phyloP scores from a whole-genome alignment of 192 early-diverging fungal genomes.

The Dimargaris cristalligena region DNA sequence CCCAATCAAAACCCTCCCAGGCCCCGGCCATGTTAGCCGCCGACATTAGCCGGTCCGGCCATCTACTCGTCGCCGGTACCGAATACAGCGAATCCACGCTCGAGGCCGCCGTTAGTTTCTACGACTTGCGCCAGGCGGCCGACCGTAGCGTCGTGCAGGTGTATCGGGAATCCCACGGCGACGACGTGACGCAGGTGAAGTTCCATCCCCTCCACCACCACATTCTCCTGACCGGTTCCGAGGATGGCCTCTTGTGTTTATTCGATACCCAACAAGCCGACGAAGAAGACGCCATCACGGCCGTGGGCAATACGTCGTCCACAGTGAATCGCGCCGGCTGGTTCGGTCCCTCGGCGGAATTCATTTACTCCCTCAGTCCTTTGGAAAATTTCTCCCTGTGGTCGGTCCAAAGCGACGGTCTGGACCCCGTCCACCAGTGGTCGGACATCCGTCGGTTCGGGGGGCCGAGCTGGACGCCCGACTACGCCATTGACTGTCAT shows the following conservation, averaged over 20 bases:
- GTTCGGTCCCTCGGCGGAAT: conserved; percentile 82
- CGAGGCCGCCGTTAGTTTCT: conserved; percentile 35
- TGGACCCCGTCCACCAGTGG: conserved; percentile 45
- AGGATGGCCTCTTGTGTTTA: conserved; percentile 62
- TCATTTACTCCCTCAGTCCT: conserved; percentile 73
- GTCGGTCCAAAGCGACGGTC: conserved; percentile 23
- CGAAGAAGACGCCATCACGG: conserved; percentile 77
- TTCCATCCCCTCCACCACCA: conserved; percentile 36
- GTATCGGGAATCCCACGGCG: conserved; percentile 53
- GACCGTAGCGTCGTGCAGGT: neutral
- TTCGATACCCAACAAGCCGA: conserved; percentile 51
- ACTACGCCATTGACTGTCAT: conserved; percentile 71
- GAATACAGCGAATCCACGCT: conserved; percentile 17
- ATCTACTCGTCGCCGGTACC: conserved; percentile 34
- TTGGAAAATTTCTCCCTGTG: conserved; percentile 81
- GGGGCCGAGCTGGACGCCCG: conserved; percentile 30
- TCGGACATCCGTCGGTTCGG: conserved; percentile 59
- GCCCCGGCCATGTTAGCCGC: neutral
- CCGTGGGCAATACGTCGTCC: conserved; percentile 64
- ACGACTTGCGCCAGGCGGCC: conserved; percentile 13
- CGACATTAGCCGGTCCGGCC: conserved; percentile 33
- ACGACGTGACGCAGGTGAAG: conserved; percentile 61
- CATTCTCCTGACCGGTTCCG: conserved; percentile 50
- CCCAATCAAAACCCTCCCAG: conserved; percentile 14
- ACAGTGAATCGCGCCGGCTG: conserved; percentile 75